Percentiles rank a stretch among this genome's conserved stretches.
Evolutionary conservation across 148 eudicot species (phyloP).

Genomic region (Pouteria glomerata): DNA sequence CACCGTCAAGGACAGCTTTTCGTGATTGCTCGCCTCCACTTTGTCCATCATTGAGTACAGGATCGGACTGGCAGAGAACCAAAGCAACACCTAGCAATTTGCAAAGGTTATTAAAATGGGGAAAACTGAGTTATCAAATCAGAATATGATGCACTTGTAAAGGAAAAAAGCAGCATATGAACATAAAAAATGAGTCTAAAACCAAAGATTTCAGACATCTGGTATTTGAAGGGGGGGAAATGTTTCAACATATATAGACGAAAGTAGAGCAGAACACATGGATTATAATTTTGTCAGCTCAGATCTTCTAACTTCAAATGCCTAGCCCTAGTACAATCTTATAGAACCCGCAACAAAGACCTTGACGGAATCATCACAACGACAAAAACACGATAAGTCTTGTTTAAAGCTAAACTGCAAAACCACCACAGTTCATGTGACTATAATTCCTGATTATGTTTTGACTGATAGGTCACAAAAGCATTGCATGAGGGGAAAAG

Average conservation of each 20-base stretch:
- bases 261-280: not conserved
- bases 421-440: too few relatives aligned
- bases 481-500: too few relatives aligned
- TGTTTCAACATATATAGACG: not conserved
- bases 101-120: constrained; percentile 1
- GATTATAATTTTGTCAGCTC: not conserved
- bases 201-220: too few relatives aligned
- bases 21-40: constrained; percentile 56
- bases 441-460: too few relatives aligned
- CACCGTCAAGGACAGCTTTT: constrained; percentile 53
- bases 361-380: not conserved
- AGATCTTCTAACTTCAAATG: not conserved
- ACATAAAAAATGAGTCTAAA: not conserved
- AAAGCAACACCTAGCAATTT: constrained; percentile 63
- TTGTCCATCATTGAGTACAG: constrained; percentile 81
- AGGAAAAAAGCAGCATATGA: not conserved
- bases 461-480: too few relatives aligned
- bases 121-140: not conserved
- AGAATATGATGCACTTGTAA: not conserved
- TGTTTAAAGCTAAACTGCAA: too few relatives aligned
- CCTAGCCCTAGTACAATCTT: not conserved
- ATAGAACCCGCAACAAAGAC: not conserved
- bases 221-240: not conserved
- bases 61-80: constrained; percentile 85
- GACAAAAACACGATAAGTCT: too few relatives aligned